Base-by-base conservation (phyloP, 306 rosid species). In the Cucumis melo region DNA sequence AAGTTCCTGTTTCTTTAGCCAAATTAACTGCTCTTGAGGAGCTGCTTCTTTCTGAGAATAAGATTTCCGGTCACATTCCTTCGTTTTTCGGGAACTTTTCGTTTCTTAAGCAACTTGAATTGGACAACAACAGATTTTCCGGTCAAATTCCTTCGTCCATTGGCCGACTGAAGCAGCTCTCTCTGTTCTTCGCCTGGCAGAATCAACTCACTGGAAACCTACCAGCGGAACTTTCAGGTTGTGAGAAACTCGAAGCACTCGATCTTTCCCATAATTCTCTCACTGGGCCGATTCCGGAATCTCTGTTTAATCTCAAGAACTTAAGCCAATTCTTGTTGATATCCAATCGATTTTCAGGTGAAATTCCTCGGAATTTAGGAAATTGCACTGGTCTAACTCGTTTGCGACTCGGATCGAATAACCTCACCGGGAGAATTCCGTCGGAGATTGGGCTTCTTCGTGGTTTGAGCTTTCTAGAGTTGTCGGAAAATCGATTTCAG, bases 111-210 rank as follows among this genome's bases (percentile, higher is more conserved):
- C 96, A 93, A 61, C 91, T 93, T 38, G 98, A 93, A 80, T 81
- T 93, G 84, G 98, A 93, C 64, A 93, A 93, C 85, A 93, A 93
- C 93, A 80, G 78, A 78, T 83, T 93, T 76, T 77, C 92, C 11
- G 97, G 98, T 6, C 63, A 42, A 81, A 93, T 93, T 85, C 97
- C 98, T n/a, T 60, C 87, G 14, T 83, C 83, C 57, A 76, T 93
- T 68, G 98, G 98, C 77, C 51, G 86, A 55, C 81, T 93, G 57
- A 91, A 87, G 83, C 87, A 93, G 53, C 97, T 93, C 44, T 85
- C 89, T 63, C 81, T 88, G 74, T 91, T 93, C 88, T 91, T 56
- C 84, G 98, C 97, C 27, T 93, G 98, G 98, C 88, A 91, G 86
- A 93, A 93, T 84, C 86, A 85, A 78, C 96, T 93, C 36, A 32